Conservation (phyloP, 306 rosid species). For the Oemleria cerasiformis region DNA sequence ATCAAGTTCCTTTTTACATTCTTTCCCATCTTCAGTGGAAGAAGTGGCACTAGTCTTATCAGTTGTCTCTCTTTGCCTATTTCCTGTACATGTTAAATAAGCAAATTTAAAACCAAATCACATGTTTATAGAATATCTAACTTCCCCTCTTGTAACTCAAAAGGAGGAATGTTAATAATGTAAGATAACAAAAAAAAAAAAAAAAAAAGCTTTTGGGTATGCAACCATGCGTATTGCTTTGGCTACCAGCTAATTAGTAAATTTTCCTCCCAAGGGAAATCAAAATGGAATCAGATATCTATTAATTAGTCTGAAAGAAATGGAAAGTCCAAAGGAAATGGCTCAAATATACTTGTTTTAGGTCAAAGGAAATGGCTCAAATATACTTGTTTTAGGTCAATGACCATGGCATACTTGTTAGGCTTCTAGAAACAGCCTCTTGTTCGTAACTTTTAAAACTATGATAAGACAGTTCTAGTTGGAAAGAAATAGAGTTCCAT, state of each 20-base stretch:
- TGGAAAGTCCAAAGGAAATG: neutral
- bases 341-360: neutral
- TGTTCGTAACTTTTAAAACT: neutral
- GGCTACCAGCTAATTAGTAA: neutral
- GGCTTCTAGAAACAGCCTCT: neutral
- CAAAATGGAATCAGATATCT: slow-evolving; percentile 6
- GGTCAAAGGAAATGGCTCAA: neutral
- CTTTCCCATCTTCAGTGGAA: slow-evolving; percentile 34
- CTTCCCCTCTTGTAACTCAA: neutral
- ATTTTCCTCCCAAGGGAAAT: neutral
- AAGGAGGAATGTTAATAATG: neutral
- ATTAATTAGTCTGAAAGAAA: slow-evolving; percentile 4
- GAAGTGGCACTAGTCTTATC: slow-evolving; percentile 34
- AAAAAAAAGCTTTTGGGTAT: neutral
- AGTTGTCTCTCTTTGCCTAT: slow-evolving; percentile 20
- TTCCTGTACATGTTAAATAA: slow-evolving; percentile 42
- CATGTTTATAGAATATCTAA: neutral
- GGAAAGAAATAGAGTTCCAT: neutral
- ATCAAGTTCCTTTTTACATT: slow-evolving; percentile 26
- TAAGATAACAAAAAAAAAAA: neutral
- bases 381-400: neutral
- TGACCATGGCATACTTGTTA: neutral
- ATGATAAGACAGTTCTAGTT: neutral
- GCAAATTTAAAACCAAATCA: slow-evolving; percentile 15
- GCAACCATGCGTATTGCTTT: neutral